phyloP scores from a whole-genome alignment of 164 flowering plant species.

The Aristolochia fimbriata region DNA sequence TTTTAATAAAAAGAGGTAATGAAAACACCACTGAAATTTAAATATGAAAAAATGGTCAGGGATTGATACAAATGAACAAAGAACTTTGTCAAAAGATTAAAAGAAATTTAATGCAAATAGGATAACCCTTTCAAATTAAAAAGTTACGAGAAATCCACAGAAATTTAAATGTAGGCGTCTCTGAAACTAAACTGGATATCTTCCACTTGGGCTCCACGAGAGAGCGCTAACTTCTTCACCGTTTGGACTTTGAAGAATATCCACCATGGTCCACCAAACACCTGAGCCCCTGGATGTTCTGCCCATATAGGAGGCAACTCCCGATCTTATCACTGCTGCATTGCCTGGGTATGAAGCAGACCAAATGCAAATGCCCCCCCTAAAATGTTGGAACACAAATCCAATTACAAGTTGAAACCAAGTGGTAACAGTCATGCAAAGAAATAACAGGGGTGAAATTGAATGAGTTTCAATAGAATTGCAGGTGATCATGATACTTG shows the following conservation, averaged over 20 bases:
- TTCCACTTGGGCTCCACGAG: constrained; percentile 97
- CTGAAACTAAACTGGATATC: constrained; percentile 52
- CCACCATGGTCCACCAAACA: constrained; percentile 70
- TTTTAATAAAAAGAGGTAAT: neutral
- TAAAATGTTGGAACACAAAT: constrained; percentile 18
- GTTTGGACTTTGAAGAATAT: constrained; percentile 57
- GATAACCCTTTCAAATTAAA: neutral
- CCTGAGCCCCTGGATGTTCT: constrained; percentile 72
- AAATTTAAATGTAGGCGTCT: neutral
- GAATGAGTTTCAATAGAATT: constrained; percentile 5
- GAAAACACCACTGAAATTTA: neutral
- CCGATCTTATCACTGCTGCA: constrained; percentile 72
- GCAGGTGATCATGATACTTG: constrained; percentile 23
- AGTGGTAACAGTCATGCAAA: neutral
- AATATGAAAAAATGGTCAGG: constrained; percentile 45
- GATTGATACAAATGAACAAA: constrained; percentile 13
- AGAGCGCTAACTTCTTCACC: constrained; percentile 73
- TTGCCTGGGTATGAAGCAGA: constrained; percentile 90
- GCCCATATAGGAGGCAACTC: constrained; percentile 51
- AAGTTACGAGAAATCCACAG: neutral
- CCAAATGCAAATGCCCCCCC: constrained; percentile 97
- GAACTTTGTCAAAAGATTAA: neutral
- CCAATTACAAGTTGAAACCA: neutral
- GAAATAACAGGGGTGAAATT: neutral
- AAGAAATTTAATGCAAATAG: neutral